Evolutionary conservation across 1,284 basidiomycete species (phyloP), one percentile per base, ranked within the genome.

Genomic region (Pterula multifida): DNA sequence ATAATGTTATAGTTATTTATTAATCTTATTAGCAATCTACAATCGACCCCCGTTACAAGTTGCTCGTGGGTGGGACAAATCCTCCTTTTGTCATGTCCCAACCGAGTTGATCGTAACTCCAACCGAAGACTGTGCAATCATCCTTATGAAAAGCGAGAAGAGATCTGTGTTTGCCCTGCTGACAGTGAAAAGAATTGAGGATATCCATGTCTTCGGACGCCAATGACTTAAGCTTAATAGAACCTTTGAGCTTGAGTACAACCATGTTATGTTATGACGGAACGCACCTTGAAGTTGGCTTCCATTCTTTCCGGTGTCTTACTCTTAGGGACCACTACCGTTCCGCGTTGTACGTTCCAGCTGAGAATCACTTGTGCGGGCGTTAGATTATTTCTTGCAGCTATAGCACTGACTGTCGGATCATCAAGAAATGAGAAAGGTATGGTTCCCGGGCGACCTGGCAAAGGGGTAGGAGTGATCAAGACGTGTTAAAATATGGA

Each of bases 341-440:
- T 68, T 2, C 70, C 67, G 12, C 71, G 63, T 51, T 69, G 65
- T 15, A 75, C 64, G n/a, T 61, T 66, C 75, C 73, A 80, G 57
- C 71, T 73, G 46, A 78, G 63, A 4, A 77, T 60, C 17, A 80
- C 64, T 52, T 79, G 78, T 0, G 72, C 78, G 4, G 72, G 65
- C 1, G 71, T 66, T 4, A 69, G 68, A 23, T 59, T 55, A 54
- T 73, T 63, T 54, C 68, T 70, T 35, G 69, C 60, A 13, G 76
- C 78, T 23, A 83, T 69, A 25, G 60, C 60, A 36, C 62, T 55
- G 45, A 83, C 57, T 15, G 50, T 55, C 3, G 57, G 51, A 39
- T 68, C 56, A 17, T 19, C 11, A 23, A 19, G 3, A 28, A 42
- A n/a, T 17, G 48, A 32, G 45, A n/a, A 23, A 36, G 13, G 32